Evolutionary conservation across 768 basidiomycete genomes (phyloP).

Genomic region (Tubosaeta sp.): DNA sequence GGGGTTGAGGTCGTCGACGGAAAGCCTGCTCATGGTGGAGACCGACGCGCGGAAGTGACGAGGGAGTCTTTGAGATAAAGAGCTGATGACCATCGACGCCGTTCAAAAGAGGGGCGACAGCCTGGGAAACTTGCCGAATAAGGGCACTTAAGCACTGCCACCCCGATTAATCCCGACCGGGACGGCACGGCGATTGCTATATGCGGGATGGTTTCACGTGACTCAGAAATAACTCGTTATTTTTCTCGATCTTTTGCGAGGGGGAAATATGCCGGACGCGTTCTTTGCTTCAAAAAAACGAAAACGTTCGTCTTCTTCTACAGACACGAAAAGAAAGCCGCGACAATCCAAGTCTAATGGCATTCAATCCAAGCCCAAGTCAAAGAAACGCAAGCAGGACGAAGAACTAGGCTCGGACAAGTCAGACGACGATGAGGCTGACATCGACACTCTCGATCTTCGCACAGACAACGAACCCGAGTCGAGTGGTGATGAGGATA

Average conservation of each 20-base stretch:
- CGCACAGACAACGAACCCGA: conserved; percentile 51
- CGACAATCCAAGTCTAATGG: conserved; percentile 23
- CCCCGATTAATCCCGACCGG: not conserved
- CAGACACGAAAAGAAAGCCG: conserved; percentile 25
- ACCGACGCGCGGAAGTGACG: conserved; percentile 1
- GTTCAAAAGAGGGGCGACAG: not conserved
- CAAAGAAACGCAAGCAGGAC: conserved; percentile 34
- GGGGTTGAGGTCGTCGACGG: conserved; percentile 74
- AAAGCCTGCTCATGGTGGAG: conserved; percentile 52
- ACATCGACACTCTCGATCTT: conserved; percentile 74
- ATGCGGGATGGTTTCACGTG: conserved; percentile 3
- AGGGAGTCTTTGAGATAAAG: not conserved
- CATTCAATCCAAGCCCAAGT: conserved; percentile 13
- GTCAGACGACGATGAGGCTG: conserved; percentile 48
- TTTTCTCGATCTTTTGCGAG: conserved; percentile 15
- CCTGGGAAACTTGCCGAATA: not conserved
- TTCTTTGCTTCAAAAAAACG: conserved; percentile 75
- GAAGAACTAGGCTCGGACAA: conserved; percentile 68
- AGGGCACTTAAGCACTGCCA: not conserved
- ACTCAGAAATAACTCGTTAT: not conserved
- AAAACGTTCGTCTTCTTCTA: conserved; percentile 47
- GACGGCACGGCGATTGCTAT: not conserved
- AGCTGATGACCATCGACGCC: not conserved
- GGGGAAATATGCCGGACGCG: conserved; percentile 64
- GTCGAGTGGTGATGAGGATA: conserved; percentile 77